Evolutionary conservation across 2,329 filamentous ascomycete species (phyloP).

Genomic region (Byssothecium circinans): DNA sequence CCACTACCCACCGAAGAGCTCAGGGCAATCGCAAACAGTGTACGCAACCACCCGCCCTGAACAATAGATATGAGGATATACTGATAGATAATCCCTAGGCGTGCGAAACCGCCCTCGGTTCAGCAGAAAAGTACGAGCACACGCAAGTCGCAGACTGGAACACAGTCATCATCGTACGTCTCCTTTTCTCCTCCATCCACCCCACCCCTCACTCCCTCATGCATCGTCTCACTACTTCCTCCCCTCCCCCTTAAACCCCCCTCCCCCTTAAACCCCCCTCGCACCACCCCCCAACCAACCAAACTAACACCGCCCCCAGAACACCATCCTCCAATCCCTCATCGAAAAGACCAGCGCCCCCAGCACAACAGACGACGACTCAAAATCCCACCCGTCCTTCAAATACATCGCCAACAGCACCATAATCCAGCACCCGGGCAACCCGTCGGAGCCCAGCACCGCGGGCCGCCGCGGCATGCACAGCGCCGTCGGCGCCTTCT

Average conservation of each 20-base stretch:
- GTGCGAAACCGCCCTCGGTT: slow-evolving; percentile 75
- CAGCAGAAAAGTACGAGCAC: slow-evolving; percentile 82
- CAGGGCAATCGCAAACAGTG: slow-evolving; percentile 32
- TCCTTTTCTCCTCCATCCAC: slow-evolving; percentile 19
- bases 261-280: slow-evolving; percentile 14
- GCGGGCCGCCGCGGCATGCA: slow-evolving; percentile 89
- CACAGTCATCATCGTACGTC: slow-evolving; percentile 81
- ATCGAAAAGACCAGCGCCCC: slow-evolving; percentile 74
- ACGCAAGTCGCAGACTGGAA: slow-evolving; percentile 86
- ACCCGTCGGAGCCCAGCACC: slow-evolving; percentile 53
- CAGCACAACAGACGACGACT: slow-evolving; percentile 58
- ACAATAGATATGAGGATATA: slow-evolving; percentile 1
- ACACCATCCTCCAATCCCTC: slow-evolving; percentile 69
- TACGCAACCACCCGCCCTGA: slow-evolving; percentile 10
- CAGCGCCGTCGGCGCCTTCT: slow-evolving; percentile 80
- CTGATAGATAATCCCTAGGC: slow-evolving; percentile 58
- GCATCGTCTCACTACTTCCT: too few species aligned
- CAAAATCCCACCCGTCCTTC: slow-evolving; percentile 63
- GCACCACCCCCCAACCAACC: slow-evolving; percentile 34
- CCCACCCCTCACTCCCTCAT: background rate
- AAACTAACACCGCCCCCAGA: slow-evolving; percentile 54
- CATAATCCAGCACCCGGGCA: slow-evolving; percentile 84
- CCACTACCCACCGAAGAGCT: slow-evolving; percentile 39
- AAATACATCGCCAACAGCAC: slow-evolving; percentile 98
- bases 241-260: slow-evolving; percentile 7